Conservation (phyloP, 1,139 yeast species). For the Tardiomyces blankii region DNA sequence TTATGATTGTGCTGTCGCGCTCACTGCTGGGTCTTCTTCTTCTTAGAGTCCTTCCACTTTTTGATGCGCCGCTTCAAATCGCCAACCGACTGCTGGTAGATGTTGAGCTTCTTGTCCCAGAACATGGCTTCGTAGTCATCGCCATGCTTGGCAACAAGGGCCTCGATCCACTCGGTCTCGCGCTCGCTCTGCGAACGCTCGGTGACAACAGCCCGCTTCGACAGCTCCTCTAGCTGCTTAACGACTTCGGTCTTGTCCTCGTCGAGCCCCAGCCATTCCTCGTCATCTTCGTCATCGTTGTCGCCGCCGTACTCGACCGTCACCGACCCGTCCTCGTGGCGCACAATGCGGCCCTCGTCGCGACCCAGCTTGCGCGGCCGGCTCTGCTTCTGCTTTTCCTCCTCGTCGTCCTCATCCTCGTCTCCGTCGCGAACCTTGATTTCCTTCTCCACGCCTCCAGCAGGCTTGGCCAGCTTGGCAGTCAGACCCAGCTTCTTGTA, state of each 20-base stretch:
- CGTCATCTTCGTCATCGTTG: conserved; percentile 20
- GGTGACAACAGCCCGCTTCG: conserved; percentile 39
- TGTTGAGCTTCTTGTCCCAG: conserved; percentile 80
- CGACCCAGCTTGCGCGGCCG: conserved; percentile 46
- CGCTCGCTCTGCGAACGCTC: conserved; percentile 57
- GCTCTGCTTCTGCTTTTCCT: conserved; percentile 26
- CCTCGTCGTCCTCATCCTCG: conserved; percentile 19
- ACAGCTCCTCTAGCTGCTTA: conserved; percentile 56
- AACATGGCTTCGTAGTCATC: conserved; percentile 84
- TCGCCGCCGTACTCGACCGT: conserved; percentile 62
- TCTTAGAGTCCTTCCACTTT: conserved; percentile 41
- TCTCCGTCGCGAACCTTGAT: conserved; percentile 24
- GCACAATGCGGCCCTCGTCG: conserved; percentile 68
- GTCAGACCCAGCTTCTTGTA: conserved; percentile 59
- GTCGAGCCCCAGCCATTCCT: conserved; percentile 16
- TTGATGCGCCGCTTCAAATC: conserved; percentile 58
- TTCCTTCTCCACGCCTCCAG: conserved; percentile 32
- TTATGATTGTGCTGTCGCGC: no score
- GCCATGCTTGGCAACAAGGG: conserved; percentile 66
- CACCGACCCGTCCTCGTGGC: conserved; percentile 60
- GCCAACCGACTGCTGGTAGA: conserved; percentile 74
- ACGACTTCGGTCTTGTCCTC: conserved; percentile 38
- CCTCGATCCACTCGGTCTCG: conserved; percentile 63
- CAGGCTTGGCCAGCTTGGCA: conserved; percentile 49
- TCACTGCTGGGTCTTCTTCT: background rate